phyloP scores from a whole-genome alignment of 148 eudicot species.

The Heliosperma pusillum region DNA sequence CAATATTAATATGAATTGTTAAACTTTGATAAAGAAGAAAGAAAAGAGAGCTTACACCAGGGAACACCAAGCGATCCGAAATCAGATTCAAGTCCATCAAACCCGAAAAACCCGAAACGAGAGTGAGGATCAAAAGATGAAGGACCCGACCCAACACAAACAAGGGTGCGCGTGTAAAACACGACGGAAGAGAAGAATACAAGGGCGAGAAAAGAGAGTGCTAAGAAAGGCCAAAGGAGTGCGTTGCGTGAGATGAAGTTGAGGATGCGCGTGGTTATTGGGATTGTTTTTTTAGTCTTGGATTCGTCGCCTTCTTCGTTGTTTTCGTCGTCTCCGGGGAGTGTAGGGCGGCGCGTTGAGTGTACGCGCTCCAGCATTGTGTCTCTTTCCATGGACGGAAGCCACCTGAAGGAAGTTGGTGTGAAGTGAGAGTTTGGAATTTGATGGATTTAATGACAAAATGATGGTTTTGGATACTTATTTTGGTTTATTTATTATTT shows the following conservation, averaged over 20 bases:
- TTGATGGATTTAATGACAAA: background rate
- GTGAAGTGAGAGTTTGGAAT: background rate
- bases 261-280: slow-evolving; percentile 39
- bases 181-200: slow-evolving; percentile 39
- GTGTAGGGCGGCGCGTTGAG: slow-evolving; percentile 45
- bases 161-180: slow-evolving; percentile 49
- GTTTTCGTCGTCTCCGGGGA: slow-evolving; percentile 26
- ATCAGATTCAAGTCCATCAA: slow-evolving; percentile 65
- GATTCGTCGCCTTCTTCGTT: slow-evolving; percentile 54
- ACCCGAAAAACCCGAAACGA: slow-evolving; percentile 58
- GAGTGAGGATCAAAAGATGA: slow-evolving; percentile 38
- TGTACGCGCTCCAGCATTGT: slow-evolving; percentile 48
- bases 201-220: slow-evolving; percentile 39
- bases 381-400: slow-evolving; percentile 35
- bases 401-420: background rate
- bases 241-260: slow-evolving; percentile 59
- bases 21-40: background rate
- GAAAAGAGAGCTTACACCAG: slow-evolving; percentile 58
- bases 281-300: slow-evolving; percentile 58
- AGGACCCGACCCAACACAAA: slow-evolving; percentile 39
- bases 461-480: too few species aligned
- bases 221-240: slow-evolving; percentile 46
- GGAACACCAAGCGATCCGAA: slow-evolving; percentile 90
- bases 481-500: too few species aligned
- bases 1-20: background rate